Conservation (phyloP, 768 basidiomycete genomes). For the Suillus bovinus region DNA sequence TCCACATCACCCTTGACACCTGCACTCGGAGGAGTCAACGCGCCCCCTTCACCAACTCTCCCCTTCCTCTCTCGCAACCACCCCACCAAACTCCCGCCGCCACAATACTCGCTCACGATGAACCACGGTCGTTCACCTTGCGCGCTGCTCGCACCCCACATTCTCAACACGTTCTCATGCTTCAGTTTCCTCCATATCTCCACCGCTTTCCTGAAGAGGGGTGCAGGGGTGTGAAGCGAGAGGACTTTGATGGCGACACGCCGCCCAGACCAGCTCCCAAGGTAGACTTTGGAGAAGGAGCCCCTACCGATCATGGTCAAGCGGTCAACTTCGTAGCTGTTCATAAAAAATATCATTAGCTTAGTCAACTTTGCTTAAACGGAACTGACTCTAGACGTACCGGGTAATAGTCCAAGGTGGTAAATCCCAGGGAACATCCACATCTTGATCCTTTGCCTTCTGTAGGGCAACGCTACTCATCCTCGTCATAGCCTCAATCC, state of each 20-base stretch:
- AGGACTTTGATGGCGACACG: slow-evolving; percentile 76
- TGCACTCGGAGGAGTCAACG: neutral
- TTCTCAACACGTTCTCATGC: slow-evolving; percentile 15
- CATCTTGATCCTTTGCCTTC: slow-evolving; percentile 13
- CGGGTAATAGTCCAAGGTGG: slow-evolving; percentile 80
- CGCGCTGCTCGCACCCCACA: slow-evolving; percentile 18
- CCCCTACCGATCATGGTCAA: slow-evolving; percentile 70
- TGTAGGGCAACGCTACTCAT: slow-evolving; percentile 42
- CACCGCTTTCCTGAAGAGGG: slow-evolving; percentile 56
- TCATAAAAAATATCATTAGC: slow-evolving; percentile 9
- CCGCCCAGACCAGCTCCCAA: slow-evolving; percentile 68
- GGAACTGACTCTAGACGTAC: slow-evolving; percentile 29
- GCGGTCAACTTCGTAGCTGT: slow-evolving; percentile 72
- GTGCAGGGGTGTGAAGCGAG: slow-evolving; percentile 55
- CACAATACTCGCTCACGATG: neutral
- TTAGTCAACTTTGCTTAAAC: slow-evolving; percentile 1
- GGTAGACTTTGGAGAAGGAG: slow-evolving; percentile 76
- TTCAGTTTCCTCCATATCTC: slow-evolving; percentile 16
- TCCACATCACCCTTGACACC: neutral
- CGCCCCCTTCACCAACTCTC: slow-evolving; percentile 13
- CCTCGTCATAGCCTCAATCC: slow-evolving; percentile 69
- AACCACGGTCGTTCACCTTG: slow-evolving; percentile 13
- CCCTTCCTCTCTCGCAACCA: slow-evolving; percentile 48
- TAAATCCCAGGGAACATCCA: slow-evolving; percentile 33
- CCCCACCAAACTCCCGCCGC: slow-evolving; percentile 20